phyloP scores from a whole-genome alignment of 2,329 filamentous ascomycete species.

The Corynespora cassiicola region DNA sequence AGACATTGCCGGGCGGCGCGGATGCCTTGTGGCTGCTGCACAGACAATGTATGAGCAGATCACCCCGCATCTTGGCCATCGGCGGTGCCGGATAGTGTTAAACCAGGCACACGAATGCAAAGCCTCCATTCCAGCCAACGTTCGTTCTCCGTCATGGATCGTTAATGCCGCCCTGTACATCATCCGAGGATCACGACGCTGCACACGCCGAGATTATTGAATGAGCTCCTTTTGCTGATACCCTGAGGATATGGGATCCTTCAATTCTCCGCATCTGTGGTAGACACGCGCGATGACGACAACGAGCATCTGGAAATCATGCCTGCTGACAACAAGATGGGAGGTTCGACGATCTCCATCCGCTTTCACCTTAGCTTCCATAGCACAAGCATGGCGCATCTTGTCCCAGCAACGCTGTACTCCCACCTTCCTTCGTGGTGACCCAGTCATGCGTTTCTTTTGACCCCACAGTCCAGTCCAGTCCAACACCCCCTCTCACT shows the following conservation, averaged over 20 bases:
- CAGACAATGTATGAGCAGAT: slow-evolving; percentile 10
- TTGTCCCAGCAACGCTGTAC: slow-evolving; percentile 15
- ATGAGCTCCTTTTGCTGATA: no score
- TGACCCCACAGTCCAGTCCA: neutral
- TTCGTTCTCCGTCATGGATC: neutral
- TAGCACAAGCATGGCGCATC: slow-evolving; percentile 9
- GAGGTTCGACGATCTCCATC: slow-evolving; percentile 9
- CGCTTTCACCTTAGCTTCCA: no score
- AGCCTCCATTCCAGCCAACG: neutral
- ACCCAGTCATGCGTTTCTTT: slow-evolving; percentile 8
- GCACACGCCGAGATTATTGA: no score
- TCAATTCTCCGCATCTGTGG: slow-evolving; percentile 4
- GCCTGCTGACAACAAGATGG: slow-evolving; percentile 16
- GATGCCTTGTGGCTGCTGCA: slow-evolving; percentile 12
- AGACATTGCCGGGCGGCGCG: neutral
- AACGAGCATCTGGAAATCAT: no score
- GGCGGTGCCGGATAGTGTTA: neutral
- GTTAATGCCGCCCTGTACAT: slow-evolving; percentile 2
- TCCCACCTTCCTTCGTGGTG: slow-evolving; percentile 24
- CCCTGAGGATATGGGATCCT: slow-evolving; percentile 6
- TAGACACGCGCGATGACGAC: slow-evolving; percentile 9
- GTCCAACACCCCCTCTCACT: no score
- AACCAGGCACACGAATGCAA: neutral
- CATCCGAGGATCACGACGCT: no score
- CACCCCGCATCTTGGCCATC: slow-evolving; percentile 19